These are phyloP conservation scores for Cladosporium sp. DNA, from an alignment of 2,329 filamentous ascomycete genomes.

Conservation along the genomic window DNA sequence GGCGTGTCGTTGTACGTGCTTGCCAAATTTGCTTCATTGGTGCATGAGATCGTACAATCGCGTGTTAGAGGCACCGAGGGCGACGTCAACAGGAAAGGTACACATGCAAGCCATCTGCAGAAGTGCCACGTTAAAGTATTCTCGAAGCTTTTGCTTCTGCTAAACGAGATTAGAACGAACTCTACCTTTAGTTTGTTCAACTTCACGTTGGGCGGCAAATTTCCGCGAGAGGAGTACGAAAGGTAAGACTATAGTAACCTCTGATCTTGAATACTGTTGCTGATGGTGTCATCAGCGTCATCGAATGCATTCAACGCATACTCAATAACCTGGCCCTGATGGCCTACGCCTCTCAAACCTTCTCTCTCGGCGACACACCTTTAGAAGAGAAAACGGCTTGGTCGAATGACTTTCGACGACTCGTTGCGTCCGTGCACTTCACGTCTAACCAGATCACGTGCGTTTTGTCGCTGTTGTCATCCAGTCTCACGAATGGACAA, in stretches of 20 bases:
- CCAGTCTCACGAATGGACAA: constrained; percentile 64
- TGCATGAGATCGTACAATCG: constrained; percentile 65
- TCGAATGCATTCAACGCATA: constrained; percentile 60
- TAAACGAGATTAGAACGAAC: constrained; percentile 65
- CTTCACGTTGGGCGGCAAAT: constrained; percentile 68
- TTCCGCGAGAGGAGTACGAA: constrained; percentile 65
- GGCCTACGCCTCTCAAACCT: constrained; percentile 62
- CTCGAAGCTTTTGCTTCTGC: constrained; percentile 65
- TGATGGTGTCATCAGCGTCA: constrained; percentile 47
- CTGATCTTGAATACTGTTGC: not conserved
- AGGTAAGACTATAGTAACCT: constrained; percentile 18
- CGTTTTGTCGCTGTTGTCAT: constrained; percentile 67
- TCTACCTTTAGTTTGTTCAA: constrained; percentile 68
- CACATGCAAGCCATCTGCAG: constrained; percentile 55
- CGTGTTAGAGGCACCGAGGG: constrained; percentile 62
- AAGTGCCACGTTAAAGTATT: constrained; percentile 63
- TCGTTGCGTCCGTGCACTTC: constrained; percentile 58
- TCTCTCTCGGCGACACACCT: constrained; percentile 34
- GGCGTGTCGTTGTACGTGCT: constrained; percentile 69
- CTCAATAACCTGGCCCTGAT: constrained; percentile 67
- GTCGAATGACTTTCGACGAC: constrained; percentile 60
- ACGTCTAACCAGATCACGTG: constrained; percentile 69
- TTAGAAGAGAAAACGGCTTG: constrained; percentile 53
- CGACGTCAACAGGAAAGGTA: constrained; percentile 48
- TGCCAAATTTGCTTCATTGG: constrained; percentile 71